These are phyloP conservation scores for Colletotrichum neosansevieriae DNA, from an alignment of 2,329 filamentous ascomycete genomes.

Conservation along the genomic window DNA sequence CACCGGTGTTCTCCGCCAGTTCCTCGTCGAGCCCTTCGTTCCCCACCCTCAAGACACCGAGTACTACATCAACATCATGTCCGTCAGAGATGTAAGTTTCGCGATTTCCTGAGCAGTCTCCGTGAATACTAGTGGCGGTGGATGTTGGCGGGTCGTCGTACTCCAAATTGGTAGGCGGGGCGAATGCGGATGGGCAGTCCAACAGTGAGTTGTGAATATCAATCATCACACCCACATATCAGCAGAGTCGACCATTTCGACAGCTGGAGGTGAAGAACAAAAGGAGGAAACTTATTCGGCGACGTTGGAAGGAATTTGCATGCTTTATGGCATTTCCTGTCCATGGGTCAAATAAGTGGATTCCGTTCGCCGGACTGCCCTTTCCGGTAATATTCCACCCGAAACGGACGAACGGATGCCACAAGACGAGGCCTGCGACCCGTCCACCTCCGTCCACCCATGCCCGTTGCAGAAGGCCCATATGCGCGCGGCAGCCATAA, in stretches of 20 bases:
- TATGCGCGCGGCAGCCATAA: constrained; percentile 20
- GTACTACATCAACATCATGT: constrained; percentile 99
- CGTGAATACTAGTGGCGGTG: constrained; percentile 9
- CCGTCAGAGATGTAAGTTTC: constrained; percentile 93
- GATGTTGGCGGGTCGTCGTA: constrained; percentile 21
- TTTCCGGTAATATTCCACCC: constrained; percentile 45
- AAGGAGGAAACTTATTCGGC: constrained; percentile 32
- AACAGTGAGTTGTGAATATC: constrained; percentile 28
- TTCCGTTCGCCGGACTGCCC: constrained; percentile 38
- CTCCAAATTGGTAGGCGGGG: constrained; percentile 18
- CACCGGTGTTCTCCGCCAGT: constrained; percentile 89
- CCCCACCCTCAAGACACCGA: constrained; percentile 95
- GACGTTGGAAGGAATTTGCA: constrained; percentile 32
- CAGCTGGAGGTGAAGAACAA: constrained; percentile 6
- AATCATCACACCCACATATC: constrained; percentile 17
- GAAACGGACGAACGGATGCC: constrained; percentile 55
- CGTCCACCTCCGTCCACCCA: constrained; percentile 31
- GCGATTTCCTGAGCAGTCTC: constrained; percentile 42
- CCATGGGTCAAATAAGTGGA: constrained; percentile 41
- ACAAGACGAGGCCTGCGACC: constrained; percentile 45
- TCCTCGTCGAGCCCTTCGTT: constrained; percentile 98
- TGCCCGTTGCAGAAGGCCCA: constrained; percentile 24
- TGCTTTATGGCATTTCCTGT: constrained; percentile 38
- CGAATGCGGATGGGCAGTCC: constrained; percentile 22
- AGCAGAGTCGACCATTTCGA: constrained; percentile 24